Evolutionary conservation across 1,284 basidiomycete genomes (phyloP).

Genomic region (Polyporus tsugae): DNA sequence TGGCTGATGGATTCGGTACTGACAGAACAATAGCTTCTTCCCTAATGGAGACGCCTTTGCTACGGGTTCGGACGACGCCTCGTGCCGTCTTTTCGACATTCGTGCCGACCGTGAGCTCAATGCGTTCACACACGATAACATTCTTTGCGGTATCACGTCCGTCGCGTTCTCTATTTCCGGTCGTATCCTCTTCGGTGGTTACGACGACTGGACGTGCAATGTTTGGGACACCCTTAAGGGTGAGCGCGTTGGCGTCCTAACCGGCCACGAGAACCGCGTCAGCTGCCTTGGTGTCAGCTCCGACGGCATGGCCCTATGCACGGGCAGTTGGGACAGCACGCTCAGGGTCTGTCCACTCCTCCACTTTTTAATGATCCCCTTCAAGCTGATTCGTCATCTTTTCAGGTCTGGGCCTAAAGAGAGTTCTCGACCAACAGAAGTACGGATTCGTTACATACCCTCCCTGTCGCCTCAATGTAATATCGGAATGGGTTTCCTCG

Average conservation of each 20-base stretch:
- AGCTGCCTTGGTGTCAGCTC: slow-evolving; percentile 95
- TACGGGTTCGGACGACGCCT: slow-evolving; percentile 98
- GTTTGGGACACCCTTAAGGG: slow-evolving; percentile 99
- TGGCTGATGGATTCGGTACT: neutral
- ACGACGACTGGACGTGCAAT: slow-evolving; percentile 99
- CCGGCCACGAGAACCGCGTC: slow-evolving; percentile 98
- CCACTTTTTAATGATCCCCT: neutral
- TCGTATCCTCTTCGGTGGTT: slow-evolving; percentile 96
- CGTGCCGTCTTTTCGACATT: slow-evolving; percentile 97
- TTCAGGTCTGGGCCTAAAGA: slow-evolving; percentile 55
- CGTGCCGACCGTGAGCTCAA: slow-evolving; percentile 97
- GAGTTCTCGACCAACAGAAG: slow-evolving; percentile 20
- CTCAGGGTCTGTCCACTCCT: slow-evolving; percentile 75
- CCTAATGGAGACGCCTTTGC: slow-evolving; percentile 99
- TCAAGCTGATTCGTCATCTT: neutral
- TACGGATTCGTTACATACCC: slow-evolving; percentile 35
- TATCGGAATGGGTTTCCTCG: slow-evolving; percentile 27
- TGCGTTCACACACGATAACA: slow-evolving; percentile 97
- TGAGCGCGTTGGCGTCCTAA: slow-evolving; percentile 95
- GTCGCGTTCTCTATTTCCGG: slow-evolving; percentile 98
- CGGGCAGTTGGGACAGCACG: slow-evolving; percentile 97
- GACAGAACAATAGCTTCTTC: slow-evolving; percentile 81
- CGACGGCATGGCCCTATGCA: slow-evolving; percentile 98
- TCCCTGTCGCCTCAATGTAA: slow-evolving; percentile 31
- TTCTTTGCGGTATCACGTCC: slow-evolving; percentile 97